Percentiles rank a stretch among this genome's conserved stretches.
Evolutionary conservation across 495 filamentous ascomycete genomes (phyloP).

Genomic region (Staphylotrichum tortipilum): DNA sequence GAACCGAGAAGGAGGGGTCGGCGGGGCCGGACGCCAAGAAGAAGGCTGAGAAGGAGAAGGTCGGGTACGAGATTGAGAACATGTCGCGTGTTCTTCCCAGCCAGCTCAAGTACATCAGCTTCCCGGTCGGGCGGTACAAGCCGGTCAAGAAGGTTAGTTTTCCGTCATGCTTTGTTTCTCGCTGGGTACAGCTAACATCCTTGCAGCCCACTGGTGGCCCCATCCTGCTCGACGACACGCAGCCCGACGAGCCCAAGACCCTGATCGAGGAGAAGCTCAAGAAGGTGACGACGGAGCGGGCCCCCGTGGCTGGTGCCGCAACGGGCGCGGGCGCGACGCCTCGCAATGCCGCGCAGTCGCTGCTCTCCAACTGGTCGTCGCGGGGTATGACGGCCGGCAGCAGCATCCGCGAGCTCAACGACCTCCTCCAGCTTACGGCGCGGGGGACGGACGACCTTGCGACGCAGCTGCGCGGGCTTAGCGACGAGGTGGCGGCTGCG

Average conservation of each 20-base stretch:
- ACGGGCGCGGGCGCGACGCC: conserved; percentile 14
- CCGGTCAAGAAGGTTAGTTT: conserved; percentile 84
- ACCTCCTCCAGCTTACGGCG: conserved; percentile 19
- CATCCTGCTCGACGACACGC: conserved; percentile 78
- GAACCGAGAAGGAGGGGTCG: conserved; percentile 49
- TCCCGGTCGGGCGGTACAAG: conserved; percentile 78
- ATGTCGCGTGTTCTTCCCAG: conserved; percentile 90
- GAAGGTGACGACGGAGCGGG: conserved; percentile 61
- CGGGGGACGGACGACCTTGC: conserved; percentile 11
- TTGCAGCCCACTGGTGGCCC: conserved; percentile 84
- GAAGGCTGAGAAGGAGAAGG: conserved; percentile 91
- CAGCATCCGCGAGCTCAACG: conserved; percentile 29
- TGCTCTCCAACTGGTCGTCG: conserved; percentile 9
- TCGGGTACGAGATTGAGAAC: conserved; percentile 92
- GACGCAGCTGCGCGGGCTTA: background rate
- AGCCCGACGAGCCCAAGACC: conserved; percentile 65
- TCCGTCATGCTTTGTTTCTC: conserved; percentile 6
- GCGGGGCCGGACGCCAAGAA: conserved; percentile 52
- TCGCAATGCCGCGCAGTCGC: conserved; percentile 8
- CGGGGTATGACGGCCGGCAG: background rate
- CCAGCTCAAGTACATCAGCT: conserved; percentile 91
- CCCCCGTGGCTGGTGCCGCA: conserved; percentile 37
- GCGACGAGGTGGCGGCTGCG: conserved; percentile 1
- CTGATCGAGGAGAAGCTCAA: conserved; percentile 81
- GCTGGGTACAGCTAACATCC: conserved; percentile 31